Evolutionary conservation across 441 rosid species (phyloP), one percentile per base, ranked within the genome.

Genomic region (Hura crepitans): DNA sequence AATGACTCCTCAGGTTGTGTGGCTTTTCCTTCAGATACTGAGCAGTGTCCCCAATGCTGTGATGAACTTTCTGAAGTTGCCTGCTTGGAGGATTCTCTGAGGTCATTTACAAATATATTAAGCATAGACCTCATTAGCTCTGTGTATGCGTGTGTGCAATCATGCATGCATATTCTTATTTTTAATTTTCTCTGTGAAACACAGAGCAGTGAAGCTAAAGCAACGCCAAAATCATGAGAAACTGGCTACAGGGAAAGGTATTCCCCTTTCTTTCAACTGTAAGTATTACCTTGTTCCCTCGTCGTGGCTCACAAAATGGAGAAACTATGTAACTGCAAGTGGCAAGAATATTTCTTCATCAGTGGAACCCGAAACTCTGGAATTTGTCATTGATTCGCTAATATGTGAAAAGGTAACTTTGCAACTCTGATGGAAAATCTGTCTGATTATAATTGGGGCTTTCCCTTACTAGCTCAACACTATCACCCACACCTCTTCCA

Each of bases 221-320:
- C 96, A 96, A 76, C 95, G 96, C 39, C 93, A 86, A 72, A 96
- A 82, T 81, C 99, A 92, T 72, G 97, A 96, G 79, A 92, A 89
- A 79, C 76, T 96, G 73, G 91, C 90, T 57, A 42, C 68, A 30
- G 98, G 94, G 65, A 96, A 83, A 87, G 80, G 77, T 59, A 77
- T 85, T 73, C 83, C 86, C 22, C 79, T 96, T 45, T 81, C 79
- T 68, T 79, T 88, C 61, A 56, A 85, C 62, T 75, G 85, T 84
- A 82, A 35, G 67, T 89, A 96, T 79, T 92, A 83, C 81, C 78
- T 96, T 82, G 80, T 96, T 70, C 96, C 99, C 56, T 84, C 98
- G 43, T 76, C 80, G 9, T 96, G 99, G 99, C 84, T 96, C 72
- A 75, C 83, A 75, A 85, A 77, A 60, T 96, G 99, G 99, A 93